Evolutionary conservation across 1,284 basidiomycete genomes (phyloP).

Genomic region (Albatrellus sp.): DNA sequence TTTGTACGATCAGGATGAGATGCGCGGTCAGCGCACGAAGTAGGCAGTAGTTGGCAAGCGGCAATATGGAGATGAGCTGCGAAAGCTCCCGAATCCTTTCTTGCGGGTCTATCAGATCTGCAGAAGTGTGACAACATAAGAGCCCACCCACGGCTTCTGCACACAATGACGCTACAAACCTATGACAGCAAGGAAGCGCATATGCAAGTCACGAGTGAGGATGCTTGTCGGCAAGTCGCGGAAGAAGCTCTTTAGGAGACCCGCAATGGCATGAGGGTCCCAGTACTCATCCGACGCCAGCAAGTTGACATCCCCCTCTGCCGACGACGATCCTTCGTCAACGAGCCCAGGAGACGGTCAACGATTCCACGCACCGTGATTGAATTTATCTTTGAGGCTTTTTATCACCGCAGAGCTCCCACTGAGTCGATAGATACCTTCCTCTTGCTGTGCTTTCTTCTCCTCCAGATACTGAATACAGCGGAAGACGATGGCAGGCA

Average conservation of each 20-base stretch:
- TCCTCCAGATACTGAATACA: conserved; percentile 85
- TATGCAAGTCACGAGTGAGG: conserved; percentile 82
- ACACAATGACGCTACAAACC: conserved; percentile 38
- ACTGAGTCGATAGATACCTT: conserved; percentile 93
- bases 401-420: conserved; percentile 93
- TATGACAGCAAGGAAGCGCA: conserved; percentile 81
- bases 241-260: conserved; percentile 82
- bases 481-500: conserved; percentile 92
- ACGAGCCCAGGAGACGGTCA: neutral
- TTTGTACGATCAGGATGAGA: conserved; percentile 89
- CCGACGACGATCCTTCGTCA: conserved; percentile 4
- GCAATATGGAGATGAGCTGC: conserved; percentile 75
- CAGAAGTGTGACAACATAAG: conserved; percentile 3
- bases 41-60: conserved; percentile 87
- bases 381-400: conserved; percentile 86
- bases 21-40: conserved; percentile 92
- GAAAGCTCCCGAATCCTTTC: conserved; percentile 85
- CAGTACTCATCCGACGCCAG: conserved; percentile 79
- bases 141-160: conserved; percentile 5
- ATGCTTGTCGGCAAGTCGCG: conserved; percentile 86
- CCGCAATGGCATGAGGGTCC: conserved; percentile 93
- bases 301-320: conserved; percentile 87
- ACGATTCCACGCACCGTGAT: conserved; percentile 40
- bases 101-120: conserved; percentile 80
- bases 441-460: conserved; percentile 88